Evolutionary conservation across 805 yeast species (phyloP), one percentile per base, ranked within the genome.

Genomic region (Komagataella mondaviorum): DNA sequence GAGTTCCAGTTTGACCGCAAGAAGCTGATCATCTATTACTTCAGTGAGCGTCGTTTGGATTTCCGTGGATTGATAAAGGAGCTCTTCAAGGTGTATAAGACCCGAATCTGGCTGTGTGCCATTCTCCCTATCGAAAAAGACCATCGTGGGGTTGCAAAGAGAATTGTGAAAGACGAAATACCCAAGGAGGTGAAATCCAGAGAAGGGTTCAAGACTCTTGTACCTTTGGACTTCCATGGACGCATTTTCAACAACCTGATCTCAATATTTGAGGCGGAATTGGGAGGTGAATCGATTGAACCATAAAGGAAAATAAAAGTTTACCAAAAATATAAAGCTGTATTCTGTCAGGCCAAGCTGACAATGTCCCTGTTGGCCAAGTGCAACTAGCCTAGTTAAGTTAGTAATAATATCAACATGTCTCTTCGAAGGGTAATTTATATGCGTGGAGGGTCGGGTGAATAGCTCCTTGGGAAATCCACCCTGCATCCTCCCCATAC

Each of bases 31-130:
- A 82, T 85, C 57, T 85, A 84, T 64, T 83, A 83, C 60, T 73
- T 71, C 52, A 74, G 83, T 59, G 73, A 76, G 49, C 80, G 80
- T 58, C 69, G 93, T 57, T 75, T 85, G 52, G 93, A 86, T 61
- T 85, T 85, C 62, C 70, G 91, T 53, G 84, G 78, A 48, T 71
- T 85, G 59, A 84, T 84, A 51, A 79, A 84, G 53, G 91, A 85
- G 59, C 66, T 85, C 30, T 85, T 83, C 71, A 80, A 83, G 60
- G 78, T 82, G 53, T 85, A 83, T 69, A 85, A 85, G 65, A 84
- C 90, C 0, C 71, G 91, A 59, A 85, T 85, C 56, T 86, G 95
- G 93, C 68, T 86, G 65, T 83, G 90, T 71, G 90, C 93, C 0
- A 85, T 84, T 23, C 59, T 69, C 51, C 70, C 72, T 8, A 57